phyloP scores from a whole-genome alignment of 129 eudicot species.

The Sambucus nigra region DNA sequence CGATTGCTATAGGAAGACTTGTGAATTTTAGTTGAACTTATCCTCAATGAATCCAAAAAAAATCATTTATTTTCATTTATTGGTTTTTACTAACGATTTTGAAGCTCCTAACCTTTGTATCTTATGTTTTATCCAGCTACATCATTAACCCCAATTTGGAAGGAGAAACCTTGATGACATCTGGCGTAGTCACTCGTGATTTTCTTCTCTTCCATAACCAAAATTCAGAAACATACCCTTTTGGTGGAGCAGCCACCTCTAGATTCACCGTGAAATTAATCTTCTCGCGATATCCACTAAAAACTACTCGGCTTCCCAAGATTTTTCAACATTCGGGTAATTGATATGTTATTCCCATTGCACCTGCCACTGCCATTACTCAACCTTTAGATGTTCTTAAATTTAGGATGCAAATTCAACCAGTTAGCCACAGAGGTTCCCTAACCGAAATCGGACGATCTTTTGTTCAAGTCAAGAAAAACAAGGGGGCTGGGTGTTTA shows the following conservation, averaged over 20 bases:
- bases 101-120: conserved; percentile 8
- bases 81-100: conserved; percentile 9
- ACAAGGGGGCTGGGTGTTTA: no score
- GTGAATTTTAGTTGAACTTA: no score
- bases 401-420: no score
- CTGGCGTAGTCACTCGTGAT: conserved; percentile 49
- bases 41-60: no score
- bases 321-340: conserved; percentile 56
- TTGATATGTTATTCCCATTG: conserved; percentile 32
- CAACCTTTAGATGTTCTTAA: no score
- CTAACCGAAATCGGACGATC: no score
- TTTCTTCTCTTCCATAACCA: conserved; percentile 55
- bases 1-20: no score
- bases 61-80: no score
- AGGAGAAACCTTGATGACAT: conserved; percentile 40
- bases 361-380: no score
- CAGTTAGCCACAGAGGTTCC: no score
- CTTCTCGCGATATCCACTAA: conserved; percentile 47
- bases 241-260: conserved; percentile 44
- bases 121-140: conserved; percentile 3
- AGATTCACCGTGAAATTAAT: conserved; percentile 54
- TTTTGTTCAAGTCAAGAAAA: no score
- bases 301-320: conserved; percentile 43
- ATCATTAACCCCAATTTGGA: conserved; percentile 32
- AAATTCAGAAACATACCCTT: conserved; percentile 63